Evolutionary conservation across 345 rosid genomes (phyloP).

Genomic region (Hirschfeldia incana): DNA sequence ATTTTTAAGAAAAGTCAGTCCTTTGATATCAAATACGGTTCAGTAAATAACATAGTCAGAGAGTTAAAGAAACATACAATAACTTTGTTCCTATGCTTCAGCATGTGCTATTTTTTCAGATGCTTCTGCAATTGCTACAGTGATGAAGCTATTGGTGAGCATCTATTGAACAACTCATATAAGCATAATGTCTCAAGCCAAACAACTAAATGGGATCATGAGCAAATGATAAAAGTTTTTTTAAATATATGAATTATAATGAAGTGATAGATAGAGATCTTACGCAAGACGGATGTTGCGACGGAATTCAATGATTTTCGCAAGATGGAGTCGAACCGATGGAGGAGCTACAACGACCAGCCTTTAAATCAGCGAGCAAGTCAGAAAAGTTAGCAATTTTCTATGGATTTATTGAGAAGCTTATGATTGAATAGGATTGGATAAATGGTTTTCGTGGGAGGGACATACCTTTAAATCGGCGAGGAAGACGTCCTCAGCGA

Average conservation of each 20-base stretch:
- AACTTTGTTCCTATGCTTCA: background rate
- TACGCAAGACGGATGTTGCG: background rate
- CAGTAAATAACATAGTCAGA: background rate
- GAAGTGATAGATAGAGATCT: background rate
- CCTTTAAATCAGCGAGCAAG: background rate
- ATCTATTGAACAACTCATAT: background rate
- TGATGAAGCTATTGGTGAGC: background rate
- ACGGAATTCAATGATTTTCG: background rate
- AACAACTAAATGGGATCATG: background rate
- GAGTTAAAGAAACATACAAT: background rate
- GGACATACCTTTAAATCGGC: too few species aligned
- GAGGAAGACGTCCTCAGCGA: too few species aligned
- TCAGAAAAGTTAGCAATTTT: too few species aligned
- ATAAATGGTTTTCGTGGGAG: too few species aligned
- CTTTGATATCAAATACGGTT: background rate
- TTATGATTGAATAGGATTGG: too few species aligned
- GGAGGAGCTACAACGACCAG: background rate
- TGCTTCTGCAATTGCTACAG: background rate
- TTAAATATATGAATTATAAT: background rate
- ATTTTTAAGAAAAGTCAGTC: background rate
- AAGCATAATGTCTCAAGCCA: background rate
- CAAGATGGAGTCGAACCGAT: background rate
- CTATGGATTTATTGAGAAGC: too few species aligned
- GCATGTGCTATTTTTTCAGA: background rate
- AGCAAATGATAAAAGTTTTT: background rate